Base-by-base conservation (phyloP, 1,139 yeast species). In the Pichia sp. region DNA sequence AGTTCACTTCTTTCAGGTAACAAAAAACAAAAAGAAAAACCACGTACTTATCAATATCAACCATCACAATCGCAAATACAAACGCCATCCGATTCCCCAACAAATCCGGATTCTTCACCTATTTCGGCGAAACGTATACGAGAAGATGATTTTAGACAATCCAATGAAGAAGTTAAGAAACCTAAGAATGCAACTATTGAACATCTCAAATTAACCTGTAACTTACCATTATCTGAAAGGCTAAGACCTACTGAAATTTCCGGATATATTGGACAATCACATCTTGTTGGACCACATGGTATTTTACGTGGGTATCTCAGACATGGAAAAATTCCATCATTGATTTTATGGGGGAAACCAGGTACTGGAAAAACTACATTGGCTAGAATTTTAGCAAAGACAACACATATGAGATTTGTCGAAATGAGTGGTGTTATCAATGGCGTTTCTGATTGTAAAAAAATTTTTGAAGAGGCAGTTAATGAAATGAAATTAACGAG, bases 261-360 rank as follows among this genome's bases (percentile, higher is more conserved):
- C 21, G 95, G 87, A 21, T 91, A 83, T 53, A 75, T 80, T 37
- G 99, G 99, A 0, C 97, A 91, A 60, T 76, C 76, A 40, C 89
- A 86, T 59, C 63, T 91, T 14, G 76, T 91, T 1, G 95, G 94
- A 0, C 69, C 72, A 7, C 66, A 73, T 16, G 97, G 96, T 0
- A 63, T 87, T 0, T 62, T 93, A 14, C 68, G 85, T 33, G 79
- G 81, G 36, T 80, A 86, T 42, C 74, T 91, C 2, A 70, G 71
- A 28, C 61, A 73, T 2, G 82, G 78, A 33, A 65, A 63, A 49
- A 75, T 78, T 2, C 97, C 97, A 0, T 88, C 96, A 0, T 74
- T 91, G 67, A 78, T 91, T 6, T 65, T 91, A 13, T 91, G 97
- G 97, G 99, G 99, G 0, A 85, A 85, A 1, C 95, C 96, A 1